Evolutionary conservation across 768 basidiomycete genomes (phyloP), one percentile per base, ranked within the genome.

Genomic region (Asterophora parasitica): DNA sequence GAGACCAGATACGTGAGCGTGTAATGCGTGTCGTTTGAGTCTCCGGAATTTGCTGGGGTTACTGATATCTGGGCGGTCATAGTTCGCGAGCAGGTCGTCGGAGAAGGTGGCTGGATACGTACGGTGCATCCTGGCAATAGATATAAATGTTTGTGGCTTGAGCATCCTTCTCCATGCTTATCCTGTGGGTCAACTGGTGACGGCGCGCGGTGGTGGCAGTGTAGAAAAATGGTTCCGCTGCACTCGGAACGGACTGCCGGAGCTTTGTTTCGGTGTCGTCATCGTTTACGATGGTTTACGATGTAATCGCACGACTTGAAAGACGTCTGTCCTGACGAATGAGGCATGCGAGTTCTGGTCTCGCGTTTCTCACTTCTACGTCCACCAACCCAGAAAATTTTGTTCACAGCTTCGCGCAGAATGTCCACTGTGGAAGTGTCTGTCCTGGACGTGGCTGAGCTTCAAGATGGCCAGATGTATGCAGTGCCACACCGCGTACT

Each of bases 381-480:
- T 44, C 26, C 42, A 48, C 46, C 35, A 42, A 33, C 40, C 28
- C 53, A 23, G 23, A 23, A 23, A 23, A 3, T 23, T 3, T 6
- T 23, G 23, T 23, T 23, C 23, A 23, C 23, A 6, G 23, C 23
- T 23, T 6, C 6, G 23, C 23, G 55, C 46, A 68, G 41, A 52
- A 81, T 77, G 77, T 66, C 76, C 30, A 55, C 64, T 34, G 75
- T 75, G 57, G 79, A 77, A 0, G 62, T 82, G 40, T 73, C 79
- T 42, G 82, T 85, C 33, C 73, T 83, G 39, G 70, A 79, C 42
- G 75, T 74, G 44, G 62, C 71, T 32, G 78, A 82, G 49, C 68
- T 86, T 46, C 61, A 76, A 53, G 80, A 86, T 71, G 85, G 85
- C 27, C 75, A 84, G 61, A 82, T 85, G 83, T 81, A 60, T 33